Base-by-base conservation (phyloP, 2,329 filamentous ascomycete species). In the Boeremia lycopersici region DNA sequence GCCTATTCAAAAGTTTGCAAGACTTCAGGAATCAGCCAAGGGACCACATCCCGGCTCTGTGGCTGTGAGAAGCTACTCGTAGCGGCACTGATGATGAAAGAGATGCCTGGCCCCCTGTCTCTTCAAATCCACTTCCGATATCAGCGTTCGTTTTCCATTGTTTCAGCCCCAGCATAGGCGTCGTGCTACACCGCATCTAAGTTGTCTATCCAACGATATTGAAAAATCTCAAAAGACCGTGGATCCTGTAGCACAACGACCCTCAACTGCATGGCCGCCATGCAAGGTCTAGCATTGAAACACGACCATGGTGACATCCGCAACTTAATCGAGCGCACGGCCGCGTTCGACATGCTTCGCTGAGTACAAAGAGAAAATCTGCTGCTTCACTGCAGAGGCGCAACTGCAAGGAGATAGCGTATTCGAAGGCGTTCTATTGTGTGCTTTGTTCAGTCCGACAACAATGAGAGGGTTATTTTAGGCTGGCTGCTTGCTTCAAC, bases 311-410 rank as follows among this genome's bases (percentile, higher is more conserved):
- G 46, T 38, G 46, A 46, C 42, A 49, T 46, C 41, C 46, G 46
- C 42, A 26, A 39, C 23, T 30, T 31, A 30, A 23, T 55, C 46
- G 36, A 31, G 25, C 31, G 46, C 46, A 55, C 52, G 46, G 48
- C 25, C 52, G 15, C 26, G 26, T 6, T 42, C 34, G 41, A 49
- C 38, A 8, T 51, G 23, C 35, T 50, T 47, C 44, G 35, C 43
- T 47, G 55, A 56, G 53, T 38, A 68, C 59, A 68, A 65, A 65
- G 59, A 59, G 57, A 48, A 50, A 39, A 38, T 52, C 35, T 40
- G 31, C 45, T 48, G 34, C 43, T 38, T 38, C 13, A 55, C 38
- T 25, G 45, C 51, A 53, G 44, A 48, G 52, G 57, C 52, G 48
- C 49, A 61, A 55, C 49, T 48, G 45, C 34, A 45, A 49, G 40